Conservation (phyloP, 176 grass and related monocot species). For the Triticum timopheevii region DNA sequence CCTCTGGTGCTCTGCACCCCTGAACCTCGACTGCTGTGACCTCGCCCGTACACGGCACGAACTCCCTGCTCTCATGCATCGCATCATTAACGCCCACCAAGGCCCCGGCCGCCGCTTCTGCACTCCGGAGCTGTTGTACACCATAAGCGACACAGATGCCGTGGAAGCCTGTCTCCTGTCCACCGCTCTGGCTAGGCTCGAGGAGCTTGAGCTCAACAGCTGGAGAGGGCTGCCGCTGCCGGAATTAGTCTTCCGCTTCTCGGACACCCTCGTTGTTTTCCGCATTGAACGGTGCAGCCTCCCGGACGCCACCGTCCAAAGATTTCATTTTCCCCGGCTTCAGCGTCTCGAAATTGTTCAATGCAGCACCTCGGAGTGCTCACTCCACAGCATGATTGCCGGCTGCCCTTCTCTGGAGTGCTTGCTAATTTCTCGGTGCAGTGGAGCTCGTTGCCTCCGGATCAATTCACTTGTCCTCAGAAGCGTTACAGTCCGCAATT, state of each 20-base stretch:
- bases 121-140: no score
- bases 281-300: background rate
- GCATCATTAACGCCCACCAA: background rate
- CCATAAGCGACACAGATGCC: background rate
- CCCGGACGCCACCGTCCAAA: background rate
- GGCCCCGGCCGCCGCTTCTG: background rate
- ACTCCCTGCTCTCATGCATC: no score
- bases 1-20: background rate
- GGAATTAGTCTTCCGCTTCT: slow-evolving; percentile 30
- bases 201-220: background rate
- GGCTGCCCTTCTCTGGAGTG: background rate
- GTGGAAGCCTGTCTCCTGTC: background rate
- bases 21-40: background rate
- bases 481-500: background rate
- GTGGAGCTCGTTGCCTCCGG: background rate
- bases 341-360: background rate
- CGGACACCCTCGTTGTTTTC: background rate
- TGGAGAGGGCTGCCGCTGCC: background rate
- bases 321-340: background rate
- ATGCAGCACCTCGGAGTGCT: background rate
- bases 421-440: background rate
- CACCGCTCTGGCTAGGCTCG: background rate
- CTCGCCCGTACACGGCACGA: background rate
- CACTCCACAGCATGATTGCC: background rate
- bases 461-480: background rate